Percentiles rank a stretch among this genome's conserved stretches.
Evolutionary conservation across 1,284 basidiomycete genomes (phyloP).

Genomic region (Tetrapyrgos nigripes): DNA sequence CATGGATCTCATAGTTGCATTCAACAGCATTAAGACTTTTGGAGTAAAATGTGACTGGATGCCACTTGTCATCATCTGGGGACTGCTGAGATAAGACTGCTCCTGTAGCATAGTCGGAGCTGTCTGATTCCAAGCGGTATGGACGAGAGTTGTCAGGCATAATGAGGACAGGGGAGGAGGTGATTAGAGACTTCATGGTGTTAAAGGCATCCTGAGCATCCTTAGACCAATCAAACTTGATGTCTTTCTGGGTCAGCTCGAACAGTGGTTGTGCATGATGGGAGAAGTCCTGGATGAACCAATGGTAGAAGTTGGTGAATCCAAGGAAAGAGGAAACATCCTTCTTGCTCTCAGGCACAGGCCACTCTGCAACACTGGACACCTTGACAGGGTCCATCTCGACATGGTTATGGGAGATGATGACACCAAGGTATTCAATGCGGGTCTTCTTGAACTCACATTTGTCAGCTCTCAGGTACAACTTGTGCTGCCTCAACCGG

Average conservation of each 20-base stretch:
- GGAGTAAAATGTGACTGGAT: not conserved
- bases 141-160: not conserved
- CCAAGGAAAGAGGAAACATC: constrained; percentile 52
- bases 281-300: constrained; percentile 47
- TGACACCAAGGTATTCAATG: constrained; percentile 46
- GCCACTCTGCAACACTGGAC: constrained; percentile 42
- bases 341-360: constrained; percentile 40
- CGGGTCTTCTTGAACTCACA: constrained; percentile 39
- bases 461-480: constrained; percentile 44
- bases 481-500: constrained; percentile 31
- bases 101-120: constrained; percentile 24
- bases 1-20: not conserved
- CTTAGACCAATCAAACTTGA: constrained; percentile 12
- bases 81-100: constrained; percentile 27
- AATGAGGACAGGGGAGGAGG: constrained; percentile 1
- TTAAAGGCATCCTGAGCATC: constrained; percentile 7
- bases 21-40: not conserved
- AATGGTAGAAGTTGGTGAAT: too few relatives aligned
- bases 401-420: constrained; percentile 33
- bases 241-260: constrained; percentile 30
- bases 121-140: constrained; percentile 15
- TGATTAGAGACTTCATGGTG: constrained; percentile 1
- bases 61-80: not conserved
- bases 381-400: constrained; percentile 47
- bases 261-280: constrained; percentile 36